Conservation (phyloP, 495 filamentous ascomycete genomes). For the Wilcoxina mikolae region DNA sequence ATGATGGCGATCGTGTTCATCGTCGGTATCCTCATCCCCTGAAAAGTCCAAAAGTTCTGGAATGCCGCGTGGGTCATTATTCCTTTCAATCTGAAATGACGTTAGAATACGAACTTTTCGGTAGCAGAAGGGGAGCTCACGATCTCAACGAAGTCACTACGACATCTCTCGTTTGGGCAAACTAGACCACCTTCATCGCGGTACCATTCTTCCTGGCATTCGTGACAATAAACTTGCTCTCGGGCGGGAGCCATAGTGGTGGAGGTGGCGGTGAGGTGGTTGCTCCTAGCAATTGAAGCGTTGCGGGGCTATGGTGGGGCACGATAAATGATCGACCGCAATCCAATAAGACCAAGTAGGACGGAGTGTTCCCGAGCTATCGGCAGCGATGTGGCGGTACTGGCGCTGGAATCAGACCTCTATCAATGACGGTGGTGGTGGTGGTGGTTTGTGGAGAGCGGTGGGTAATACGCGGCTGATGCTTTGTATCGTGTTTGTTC, state of each 20-base stretch:
- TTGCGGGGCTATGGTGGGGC: too few relatives aligned
- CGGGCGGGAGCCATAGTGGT: constrained; percentile 27
- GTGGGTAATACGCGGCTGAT: too few relatives aligned
- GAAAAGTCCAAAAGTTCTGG: constrained; percentile 30
- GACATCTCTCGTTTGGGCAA: constrained; percentile 53
- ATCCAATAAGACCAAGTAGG: too few relatives aligned
- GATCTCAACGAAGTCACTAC: constrained; percentile 70
- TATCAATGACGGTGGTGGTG: too few relatives aligned
- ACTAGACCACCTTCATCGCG: constrained; percentile 47
- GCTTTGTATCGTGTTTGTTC: too few relatives aligned
- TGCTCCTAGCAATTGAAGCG: background rate
- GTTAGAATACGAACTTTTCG: background rate
- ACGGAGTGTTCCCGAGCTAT: too few relatives aligned
- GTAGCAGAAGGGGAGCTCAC: constrained; percentile 35
- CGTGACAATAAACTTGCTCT: constrained; percentile 70
- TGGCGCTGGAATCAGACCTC: too few relatives aligned
- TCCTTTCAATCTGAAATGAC: constrained; percentile 18
- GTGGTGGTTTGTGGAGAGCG: too few relatives aligned
- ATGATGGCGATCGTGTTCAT: constrained; percentile 14
- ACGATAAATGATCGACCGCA: too few relatives aligned
- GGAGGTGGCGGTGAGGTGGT: background rate
- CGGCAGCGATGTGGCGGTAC: too few relatives aligned
- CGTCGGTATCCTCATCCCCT: constrained; percentile 20
- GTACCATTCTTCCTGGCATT: constrained; percentile 66
- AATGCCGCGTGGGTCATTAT: constrained; percentile 22